Conservation (phyloP, 2,329 filamentous ascomycete species). For the Fusarium sp. region DNA sequence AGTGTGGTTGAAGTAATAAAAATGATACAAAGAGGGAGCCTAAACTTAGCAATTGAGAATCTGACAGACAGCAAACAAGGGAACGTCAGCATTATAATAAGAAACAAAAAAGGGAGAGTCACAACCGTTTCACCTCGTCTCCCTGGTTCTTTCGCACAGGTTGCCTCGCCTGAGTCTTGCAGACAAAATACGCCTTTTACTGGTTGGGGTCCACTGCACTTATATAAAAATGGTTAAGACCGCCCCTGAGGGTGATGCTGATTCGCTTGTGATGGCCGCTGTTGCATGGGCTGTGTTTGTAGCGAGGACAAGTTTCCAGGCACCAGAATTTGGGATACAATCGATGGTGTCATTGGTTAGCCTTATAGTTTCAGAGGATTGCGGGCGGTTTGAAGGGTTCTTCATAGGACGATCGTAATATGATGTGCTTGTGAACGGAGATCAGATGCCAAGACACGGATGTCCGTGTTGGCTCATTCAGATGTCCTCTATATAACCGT, state of each 20-base stretch:
- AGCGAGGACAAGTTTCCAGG: conserved; percentile 28
- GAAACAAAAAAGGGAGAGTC: conserved; percentile 13
- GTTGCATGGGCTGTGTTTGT: conserved; percentile 48
- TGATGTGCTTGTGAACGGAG: too few relatives aligned
- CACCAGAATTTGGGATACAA: conserved; percentile 36
- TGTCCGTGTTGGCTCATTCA: background rate
- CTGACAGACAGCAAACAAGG: background rate
- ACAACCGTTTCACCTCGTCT: conserved; percentile 16
- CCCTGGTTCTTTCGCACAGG: conserved; percentile 17
- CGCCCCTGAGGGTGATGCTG: conserved; percentile 12
- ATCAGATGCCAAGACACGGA: background rate
- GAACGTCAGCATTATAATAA: conserved; percentile 27
- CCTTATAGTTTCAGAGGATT: conserved; percentile 34
- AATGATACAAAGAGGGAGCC: conserved; percentile 22
- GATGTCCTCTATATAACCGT: too few relatives aligned
- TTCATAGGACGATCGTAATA: background rate
- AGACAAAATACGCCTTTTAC: conserved; percentile 1
- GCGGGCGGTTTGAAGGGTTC: background rate
- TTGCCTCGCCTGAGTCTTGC: conserved; percentile 35
- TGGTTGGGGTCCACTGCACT: conserved; percentile 30
- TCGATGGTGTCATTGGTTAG: conserved; percentile 23
- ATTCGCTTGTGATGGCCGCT: conserved; percentile 50
- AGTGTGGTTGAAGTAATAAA: conserved; percentile 12
- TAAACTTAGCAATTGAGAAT: background rate
- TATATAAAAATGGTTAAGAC: conserved; percentile 17